phyloP scores from a whole-genome alignment of 768 basidiomycete genomes.

The Suillus variegatus region DNA sequence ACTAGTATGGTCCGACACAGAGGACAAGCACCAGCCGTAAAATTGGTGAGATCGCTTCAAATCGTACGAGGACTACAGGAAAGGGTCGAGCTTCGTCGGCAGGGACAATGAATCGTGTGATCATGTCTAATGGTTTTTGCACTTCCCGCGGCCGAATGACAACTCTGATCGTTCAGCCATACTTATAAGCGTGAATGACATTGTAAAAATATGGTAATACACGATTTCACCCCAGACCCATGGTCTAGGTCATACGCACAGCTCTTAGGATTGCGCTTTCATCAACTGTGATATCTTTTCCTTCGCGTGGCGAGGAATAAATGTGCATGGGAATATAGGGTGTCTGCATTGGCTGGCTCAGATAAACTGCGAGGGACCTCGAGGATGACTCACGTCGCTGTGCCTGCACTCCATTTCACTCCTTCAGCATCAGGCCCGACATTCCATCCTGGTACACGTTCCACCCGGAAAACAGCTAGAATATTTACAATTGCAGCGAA shows the following conservation, averaged over 20 bases:
- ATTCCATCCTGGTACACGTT: constrained; percentile 17
- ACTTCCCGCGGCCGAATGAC: too few relatives aligned
- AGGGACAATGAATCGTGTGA: too few relatives aligned
- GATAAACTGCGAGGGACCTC: not conserved
- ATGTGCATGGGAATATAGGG: constrained; percentile 8
- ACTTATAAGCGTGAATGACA: too few relatives aligned
- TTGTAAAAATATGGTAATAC: too few relatives aligned
- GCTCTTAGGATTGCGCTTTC: not conserved
- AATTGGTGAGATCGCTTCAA: too few relatives aligned
- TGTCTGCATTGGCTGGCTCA: constrained; percentile 1
- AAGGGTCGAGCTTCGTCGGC: too few relatives aligned
- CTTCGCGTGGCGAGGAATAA: constrained; percentile 4
- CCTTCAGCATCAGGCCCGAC: constrained; percentile 21
- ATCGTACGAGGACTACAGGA: not conserved
- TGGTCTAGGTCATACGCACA: not conserved
- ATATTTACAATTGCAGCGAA: constrained; percentile 28
- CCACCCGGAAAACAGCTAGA: constrained; percentile 20
- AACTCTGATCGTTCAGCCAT: too few relatives aligned
- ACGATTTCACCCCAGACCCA: not conserved
- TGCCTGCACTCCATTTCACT: constrained; percentile 21
- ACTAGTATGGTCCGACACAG: too few relatives aligned
- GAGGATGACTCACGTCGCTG: constrained; percentile 21
- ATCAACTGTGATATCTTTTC: not conserved
- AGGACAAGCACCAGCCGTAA: too few relatives aligned
- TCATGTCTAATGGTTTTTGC: too few relatives aligned